Evolutionary conservation across 345 rosid genomes (phyloP).

Genomic region (Pugionium cornutum): DNA sequence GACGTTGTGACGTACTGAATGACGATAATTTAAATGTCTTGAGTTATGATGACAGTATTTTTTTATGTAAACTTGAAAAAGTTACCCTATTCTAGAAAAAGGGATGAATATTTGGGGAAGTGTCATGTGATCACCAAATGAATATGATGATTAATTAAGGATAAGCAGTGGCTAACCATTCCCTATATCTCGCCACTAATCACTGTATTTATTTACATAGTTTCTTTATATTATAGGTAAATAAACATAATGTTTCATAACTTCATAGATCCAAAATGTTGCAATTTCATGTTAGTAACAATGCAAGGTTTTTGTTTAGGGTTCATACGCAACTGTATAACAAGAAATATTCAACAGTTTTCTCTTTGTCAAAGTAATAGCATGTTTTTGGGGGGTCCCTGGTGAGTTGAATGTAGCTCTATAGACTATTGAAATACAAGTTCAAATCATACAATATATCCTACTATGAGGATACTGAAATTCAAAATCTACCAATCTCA

Average conservation of each 20-base stretch:
- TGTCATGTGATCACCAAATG: conserved; percentile 12
- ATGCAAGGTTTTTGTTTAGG: conserved; percentile 10
- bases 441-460: no score
- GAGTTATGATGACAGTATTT: neutral
- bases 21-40: conserved; percentile 9
- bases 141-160: conserved; percentile 16
- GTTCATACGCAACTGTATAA: conserved; percentile 24
- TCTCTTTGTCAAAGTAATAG: no score
- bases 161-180: conserved; percentile 40
- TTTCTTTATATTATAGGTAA: neutral
- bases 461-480: neutral
- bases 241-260: no score
- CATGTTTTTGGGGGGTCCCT: conserved; percentile 16
- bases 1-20: conserved; percentile 31
- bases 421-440: neutral
- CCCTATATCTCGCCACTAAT: conserved; percentile 43
- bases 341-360: conserved; percentile 1
- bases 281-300: neutral
- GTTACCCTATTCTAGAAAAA: neutral
- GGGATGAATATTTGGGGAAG: neutral
- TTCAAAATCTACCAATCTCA: conserved; percentile 3
- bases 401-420: neutral
- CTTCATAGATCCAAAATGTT: neutral
- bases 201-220: conserved; percentile 24
- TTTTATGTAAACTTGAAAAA: neutral